Conservation (phyloP, 2,329 filamentous ascomycete species). For the Ascomycota sp. region DNA sequence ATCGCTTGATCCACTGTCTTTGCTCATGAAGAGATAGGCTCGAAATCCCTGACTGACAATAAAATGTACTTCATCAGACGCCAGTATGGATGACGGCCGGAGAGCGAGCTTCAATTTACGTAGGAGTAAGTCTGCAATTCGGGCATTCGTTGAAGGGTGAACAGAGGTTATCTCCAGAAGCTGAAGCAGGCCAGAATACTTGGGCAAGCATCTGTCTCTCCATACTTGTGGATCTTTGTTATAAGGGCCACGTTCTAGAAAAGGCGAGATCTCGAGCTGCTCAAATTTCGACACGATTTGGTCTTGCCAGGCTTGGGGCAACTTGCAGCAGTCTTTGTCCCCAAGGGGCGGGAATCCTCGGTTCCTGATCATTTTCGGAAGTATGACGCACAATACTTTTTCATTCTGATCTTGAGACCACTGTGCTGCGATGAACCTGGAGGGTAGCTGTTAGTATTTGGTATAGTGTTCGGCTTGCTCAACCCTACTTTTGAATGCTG, state of each 20-base stretch:
- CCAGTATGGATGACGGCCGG: constrained; percentile 35
- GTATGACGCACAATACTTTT: constrained; percentile 44
- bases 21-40: constrained; percentile 47
- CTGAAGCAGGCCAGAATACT: constrained; percentile 46
- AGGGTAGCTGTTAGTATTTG: constrained; percentile 4
- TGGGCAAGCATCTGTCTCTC: constrained; percentile 42
- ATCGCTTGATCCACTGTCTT: constrained; percentile 36
- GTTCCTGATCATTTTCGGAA: constrained; percentile 42
- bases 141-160: constrained; percentile 44
- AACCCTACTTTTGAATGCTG: constrained; percentile 55
- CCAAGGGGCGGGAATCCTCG: constrained; percentile 30
- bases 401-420: constrained; percentile 50
- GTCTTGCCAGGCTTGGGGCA: constrained; percentile 52
- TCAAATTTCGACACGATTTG: constrained; percentile 53
- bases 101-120: constrained; percentile 46
- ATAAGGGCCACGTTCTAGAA: constrained; percentile 41
- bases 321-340: constrained; percentile 30
- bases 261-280: constrained; percentile 39
- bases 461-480: no score
- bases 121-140: constrained; percentile 44
- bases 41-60: constrained; percentile 57
- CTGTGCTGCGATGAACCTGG: constrained; percentile 51
- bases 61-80: constrained; percentile 47
- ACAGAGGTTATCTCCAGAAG: constrained; percentile 40
- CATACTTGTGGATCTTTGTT: constrained; percentile 41